Conservation (phyloP, 2,329 filamentous ascomycete genomes). For the Aspergillus sp. region DNA sequence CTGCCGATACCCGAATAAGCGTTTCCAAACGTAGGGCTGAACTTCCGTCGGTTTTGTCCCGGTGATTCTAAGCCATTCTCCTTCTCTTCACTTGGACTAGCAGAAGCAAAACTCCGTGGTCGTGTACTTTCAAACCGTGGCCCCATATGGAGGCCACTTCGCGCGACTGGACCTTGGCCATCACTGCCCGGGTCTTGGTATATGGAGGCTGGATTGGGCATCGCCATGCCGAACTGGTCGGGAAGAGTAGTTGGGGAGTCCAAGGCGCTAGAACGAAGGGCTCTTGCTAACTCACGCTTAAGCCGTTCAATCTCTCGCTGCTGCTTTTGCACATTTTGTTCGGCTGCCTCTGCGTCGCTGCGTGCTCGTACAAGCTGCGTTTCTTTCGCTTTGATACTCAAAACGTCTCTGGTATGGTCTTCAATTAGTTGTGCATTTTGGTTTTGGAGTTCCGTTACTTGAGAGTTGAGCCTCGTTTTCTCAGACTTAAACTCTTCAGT, state of each 20-base stretch:
- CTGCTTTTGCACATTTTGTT: conserved; percentile 80
- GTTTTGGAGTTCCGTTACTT: conserved; percentile 92
- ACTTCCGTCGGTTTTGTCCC: conserved; percentile 41
- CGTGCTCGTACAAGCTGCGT: conserved; percentile 91
- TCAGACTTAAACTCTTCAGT: conserved; percentile 81
- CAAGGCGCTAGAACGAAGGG: conserved; percentile 40
- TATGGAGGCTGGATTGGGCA: conserved; percentile 51
- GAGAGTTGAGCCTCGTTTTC: conserved; percentile 75
- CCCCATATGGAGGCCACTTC: conserved; percentile 38
- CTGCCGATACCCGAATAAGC: conserved; percentile 38
- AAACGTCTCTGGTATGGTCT: conserved; percentile 90
- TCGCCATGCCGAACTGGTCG: conserved; percentile 55
- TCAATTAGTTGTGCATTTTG: conserved; percentile 97
- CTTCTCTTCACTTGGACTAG: conserved; percentile 70
- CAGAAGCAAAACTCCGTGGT: conserved; percentile 43
- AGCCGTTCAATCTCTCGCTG: conserved; percentile 87
- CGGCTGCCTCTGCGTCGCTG: conserved; percentile 84
- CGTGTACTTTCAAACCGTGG: conserved; percentile 42
- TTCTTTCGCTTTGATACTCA: conserved; percentile 98
- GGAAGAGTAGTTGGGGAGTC: conserved; percentile 36
- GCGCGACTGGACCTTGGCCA: conserved; percentile 27
- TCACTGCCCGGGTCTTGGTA: conserved; percentile 40
- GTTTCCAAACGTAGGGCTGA: conserved; percentile 44
- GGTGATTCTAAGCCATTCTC: conserved; percentile 59
- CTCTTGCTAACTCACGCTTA: conserved; percentile 73